phyloP scores from a whole-genome alignment of 1,139 yeast genomes.

The Hansenula lynferdii region DNA sequence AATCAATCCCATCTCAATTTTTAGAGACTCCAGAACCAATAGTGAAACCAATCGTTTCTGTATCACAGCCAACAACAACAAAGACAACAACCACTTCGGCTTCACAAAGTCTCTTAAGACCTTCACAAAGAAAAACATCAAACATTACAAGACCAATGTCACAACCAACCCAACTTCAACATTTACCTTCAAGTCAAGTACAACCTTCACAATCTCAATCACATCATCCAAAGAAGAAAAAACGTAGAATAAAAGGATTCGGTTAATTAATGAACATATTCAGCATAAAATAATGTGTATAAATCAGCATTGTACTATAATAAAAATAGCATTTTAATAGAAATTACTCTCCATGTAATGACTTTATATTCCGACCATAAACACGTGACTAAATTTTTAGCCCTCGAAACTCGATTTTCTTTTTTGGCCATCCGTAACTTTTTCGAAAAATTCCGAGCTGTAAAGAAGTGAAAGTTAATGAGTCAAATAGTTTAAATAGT shows the following conservation, averaged over 20 bases:
- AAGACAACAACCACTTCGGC: background rate
- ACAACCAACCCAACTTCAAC: conserved; percentile 2
- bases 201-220: background rate
- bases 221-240: conserved; percentile 7
- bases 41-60: background rate
- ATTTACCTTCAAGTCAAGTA: background rate
- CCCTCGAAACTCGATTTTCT: too few species aligned
- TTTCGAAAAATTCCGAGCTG: too few species aligned
- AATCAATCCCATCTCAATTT: conserved; percentile 3
- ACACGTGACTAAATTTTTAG: too few species aligned
- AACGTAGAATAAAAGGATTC: conserved; percentile 9
- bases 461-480: too few species aligned
- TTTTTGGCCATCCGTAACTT: too few species aligned
- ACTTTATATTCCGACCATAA: too few species aligned
- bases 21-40: background rate
- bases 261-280: too few species aligned
- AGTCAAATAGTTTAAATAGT: too few species aligned
- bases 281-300: too few species aligned
- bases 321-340: too few species aligned
- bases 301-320: background rate
- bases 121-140: background rate
- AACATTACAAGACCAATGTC: background rate
- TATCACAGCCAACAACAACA: conserved; percentile 1
- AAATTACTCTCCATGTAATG: too few species aligned
- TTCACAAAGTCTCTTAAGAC: background rate